Evolutionary conservation across 2,329 filamentous ascomycete species (phyloP).

Genomic region (Colletotrichum orchidophilum): DNA sequence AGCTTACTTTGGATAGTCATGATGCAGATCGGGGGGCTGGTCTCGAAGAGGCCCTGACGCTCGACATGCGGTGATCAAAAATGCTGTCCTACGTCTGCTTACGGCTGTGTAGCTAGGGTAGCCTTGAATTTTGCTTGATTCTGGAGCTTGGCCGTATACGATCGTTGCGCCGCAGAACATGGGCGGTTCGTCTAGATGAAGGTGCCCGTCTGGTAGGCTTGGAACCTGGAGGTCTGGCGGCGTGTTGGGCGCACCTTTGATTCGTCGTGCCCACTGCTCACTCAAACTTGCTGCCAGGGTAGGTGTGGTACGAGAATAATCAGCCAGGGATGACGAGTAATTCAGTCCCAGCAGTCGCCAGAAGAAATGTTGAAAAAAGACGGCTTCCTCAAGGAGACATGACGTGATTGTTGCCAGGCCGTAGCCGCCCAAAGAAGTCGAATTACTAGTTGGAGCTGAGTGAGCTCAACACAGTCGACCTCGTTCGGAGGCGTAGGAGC

Average conservation of each 20-base stretch:
- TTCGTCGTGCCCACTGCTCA: background rate
- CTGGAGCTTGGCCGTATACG: background rate
- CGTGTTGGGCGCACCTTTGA: background rate
- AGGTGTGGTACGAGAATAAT: no score
- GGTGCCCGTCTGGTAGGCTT: background rate
- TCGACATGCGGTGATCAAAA: background rate
- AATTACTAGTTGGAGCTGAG: background rate
- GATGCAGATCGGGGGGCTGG: background rate
- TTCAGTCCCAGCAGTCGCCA: background rate
- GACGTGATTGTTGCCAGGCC: background rate
- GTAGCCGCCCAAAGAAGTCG: background rate
- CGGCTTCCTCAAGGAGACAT: background rate
- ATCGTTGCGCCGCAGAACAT: background rate
- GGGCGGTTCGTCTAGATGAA: background rate
- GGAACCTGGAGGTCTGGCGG: background rate
- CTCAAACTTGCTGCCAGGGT: no score
- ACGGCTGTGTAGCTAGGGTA: no score
- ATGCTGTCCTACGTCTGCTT: no score
- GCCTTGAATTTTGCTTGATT: background rate
- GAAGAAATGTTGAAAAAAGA: background rate
- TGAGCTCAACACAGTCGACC: background rate
- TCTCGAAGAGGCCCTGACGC: background rate
- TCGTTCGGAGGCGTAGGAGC: background rate
- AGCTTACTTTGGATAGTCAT: background rate
- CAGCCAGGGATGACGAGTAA: background rate